Evolutionary conservation across 208 protist species (phyloP).

Genomic region (Phytomonas serpens): DNA sequence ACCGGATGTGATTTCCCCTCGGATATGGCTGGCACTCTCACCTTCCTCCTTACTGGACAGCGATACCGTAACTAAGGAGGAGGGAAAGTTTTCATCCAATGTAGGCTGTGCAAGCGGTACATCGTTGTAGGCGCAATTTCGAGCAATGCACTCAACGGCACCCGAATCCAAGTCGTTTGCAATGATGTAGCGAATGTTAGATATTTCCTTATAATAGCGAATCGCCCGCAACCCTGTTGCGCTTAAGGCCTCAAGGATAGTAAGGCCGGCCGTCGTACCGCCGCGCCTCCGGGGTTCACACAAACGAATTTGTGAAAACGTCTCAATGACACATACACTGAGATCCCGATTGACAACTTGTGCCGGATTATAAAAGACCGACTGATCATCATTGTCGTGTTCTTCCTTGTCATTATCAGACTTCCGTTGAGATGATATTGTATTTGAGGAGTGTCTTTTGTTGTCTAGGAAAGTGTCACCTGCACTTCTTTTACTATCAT

Average conservation of each 20-base stretch:
- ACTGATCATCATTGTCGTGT: slow-evolving; percentile 45
- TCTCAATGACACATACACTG: slow-evolving; percentile 90
- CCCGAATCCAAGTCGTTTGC: slow-evolving; percentile 96
- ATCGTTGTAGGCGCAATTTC: slow-evolving; percentile 95
- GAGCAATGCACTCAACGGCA: slow-evolving; percentile 93
- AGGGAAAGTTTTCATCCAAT: slow-evolving; percentile 76
- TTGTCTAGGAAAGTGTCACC: neutral
- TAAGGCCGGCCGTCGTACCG: slow-evolving; percentile 74
- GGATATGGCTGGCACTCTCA: neutral
- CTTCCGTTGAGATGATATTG: neutral
- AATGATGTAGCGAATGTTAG: slow-evolving; percentile 93
- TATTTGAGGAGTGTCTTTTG: neutral
- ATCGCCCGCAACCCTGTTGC: slow-evolving; percentile 97
- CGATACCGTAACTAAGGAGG: slow-evolving; percentile 26
- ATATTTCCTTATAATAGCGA: slow-evolving; percentile 97
- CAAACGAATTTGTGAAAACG: slow-evolving; percentile 56
- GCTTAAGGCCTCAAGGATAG: slow-evolving; percentile 96
- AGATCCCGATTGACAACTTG: slow-evolving; percentile 98
- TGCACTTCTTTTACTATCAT: neutral
- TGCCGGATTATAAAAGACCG: slow-evolving; percentile 97
- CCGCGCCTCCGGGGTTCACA: slow-evolving; percentile 50
- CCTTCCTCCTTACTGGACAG: neutral
- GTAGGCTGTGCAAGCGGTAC: slow-evolving; percentile 52
- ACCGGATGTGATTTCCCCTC: slow-evolving; percentile 13
- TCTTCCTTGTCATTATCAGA: slow-evolving; percentile 10